phyloP scores from a whole-genome alignment of 371 early-diverging fungal genomes.

The Circinella umbellata region DNA sequence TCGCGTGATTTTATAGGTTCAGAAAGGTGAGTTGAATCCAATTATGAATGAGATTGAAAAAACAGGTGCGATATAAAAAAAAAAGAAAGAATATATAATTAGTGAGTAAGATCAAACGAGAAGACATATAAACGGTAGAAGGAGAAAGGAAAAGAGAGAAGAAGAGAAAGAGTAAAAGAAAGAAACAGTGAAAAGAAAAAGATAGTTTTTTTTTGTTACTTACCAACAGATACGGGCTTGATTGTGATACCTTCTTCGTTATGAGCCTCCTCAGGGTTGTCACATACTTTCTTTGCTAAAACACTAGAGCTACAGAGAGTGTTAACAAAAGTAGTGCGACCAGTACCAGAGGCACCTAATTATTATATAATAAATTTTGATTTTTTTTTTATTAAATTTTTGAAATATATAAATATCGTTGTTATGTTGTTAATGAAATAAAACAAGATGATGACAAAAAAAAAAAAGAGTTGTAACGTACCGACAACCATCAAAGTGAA shows the following conservation, averaged over 20 bases:
- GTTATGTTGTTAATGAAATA: background rate
- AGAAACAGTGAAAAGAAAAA: background rate
- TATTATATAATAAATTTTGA: background rate
- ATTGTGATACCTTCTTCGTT: conserved; percentile 94
- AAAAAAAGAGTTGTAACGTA: conserved; percentile 36
- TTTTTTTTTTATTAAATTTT: background rate
- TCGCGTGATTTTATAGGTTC: no score
- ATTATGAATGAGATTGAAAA: no score
- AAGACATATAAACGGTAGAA: background rate
- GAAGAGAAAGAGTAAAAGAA: background rate
- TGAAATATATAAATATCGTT: background rate
- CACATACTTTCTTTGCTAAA: conserved; percentile 69
- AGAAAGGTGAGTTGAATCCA: no score
- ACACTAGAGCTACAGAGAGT: conserved; percentile 89
- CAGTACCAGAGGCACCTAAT: conserved; percentile 90
- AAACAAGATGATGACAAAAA: background rate
- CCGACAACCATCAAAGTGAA: conserved; percentile 98
- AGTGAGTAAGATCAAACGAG: no score
- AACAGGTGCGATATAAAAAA: no score
- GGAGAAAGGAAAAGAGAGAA: background rate
- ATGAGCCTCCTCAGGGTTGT: conserved; percentile 85
- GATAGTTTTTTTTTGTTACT: conserved; percentile 3
- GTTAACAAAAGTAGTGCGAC: conserved; percentile 98
- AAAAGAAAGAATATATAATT: no score
- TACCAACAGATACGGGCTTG: conserved; percentile 72